phyloP scores from a whole-genome alignment of 306 rosid species.

The Gynostemma pentaphyllum region DNA sequence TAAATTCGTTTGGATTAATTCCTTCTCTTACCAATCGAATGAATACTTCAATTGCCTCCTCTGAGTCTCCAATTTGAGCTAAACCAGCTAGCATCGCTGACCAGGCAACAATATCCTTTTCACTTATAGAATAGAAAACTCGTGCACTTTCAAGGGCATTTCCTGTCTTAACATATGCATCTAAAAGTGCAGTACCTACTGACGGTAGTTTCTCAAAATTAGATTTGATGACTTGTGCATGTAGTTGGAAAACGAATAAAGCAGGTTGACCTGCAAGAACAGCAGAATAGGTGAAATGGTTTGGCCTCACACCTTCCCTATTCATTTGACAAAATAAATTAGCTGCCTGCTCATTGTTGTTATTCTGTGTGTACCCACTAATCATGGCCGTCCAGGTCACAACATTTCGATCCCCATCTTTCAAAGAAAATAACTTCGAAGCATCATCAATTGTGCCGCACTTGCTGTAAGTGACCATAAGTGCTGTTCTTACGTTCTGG shows the following conservation, averaged over 20 bases:
- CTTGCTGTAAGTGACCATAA: slow-evolving; percentile 58
- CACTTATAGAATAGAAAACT: slow-evolving; percentile 51
- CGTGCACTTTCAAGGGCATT: slow-evolving; percentile 36
- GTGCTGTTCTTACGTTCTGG: slow-evolving; percentile 42
- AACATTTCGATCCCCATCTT: slow-evolving; percentile 35
- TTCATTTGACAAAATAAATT: slow-evolving; percentile 57
- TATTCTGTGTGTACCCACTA: slow-evolving; percentile 60
- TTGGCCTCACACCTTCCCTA: slow-evolving; percentile 51
- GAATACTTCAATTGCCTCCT: slow-evolving; percentile 48
- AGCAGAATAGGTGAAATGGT: slow-evolving; percentile 75
- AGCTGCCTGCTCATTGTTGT: slow-evolving; percentile 38
- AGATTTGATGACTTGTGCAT: slow-evolving; percentile 64
- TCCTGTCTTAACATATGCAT: slow-evolving; percentile 56
- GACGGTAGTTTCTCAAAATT: slow-evolving; percentile 58
- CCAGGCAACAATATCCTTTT: slow-evolving; percentile 77
- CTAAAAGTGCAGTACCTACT: slow-evolving; percentile 75
- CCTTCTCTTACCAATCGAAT: slow-evolving; percentile 46
- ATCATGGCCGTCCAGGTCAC: slow-evolving; percentile 94
- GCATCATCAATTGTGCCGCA: slow-evolving; percentile 58
- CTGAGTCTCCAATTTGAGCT: slow-evolving; percentile 65
- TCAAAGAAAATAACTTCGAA: slow-evolving; percentile 34
- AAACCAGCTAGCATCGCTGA: slow-evolving; percentile 81
- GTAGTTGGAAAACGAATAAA: slow-evolving; percentile 41
- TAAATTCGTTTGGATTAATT: slow-evolving; percentile 62
- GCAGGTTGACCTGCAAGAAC: slow-evolving; percentile 54